Evolutionary conservation across 352 stramenopile species (phyloP), one percentile per base, ranked within the genome.

Genomic region (Globisporangium paroecandrum): DNA sequence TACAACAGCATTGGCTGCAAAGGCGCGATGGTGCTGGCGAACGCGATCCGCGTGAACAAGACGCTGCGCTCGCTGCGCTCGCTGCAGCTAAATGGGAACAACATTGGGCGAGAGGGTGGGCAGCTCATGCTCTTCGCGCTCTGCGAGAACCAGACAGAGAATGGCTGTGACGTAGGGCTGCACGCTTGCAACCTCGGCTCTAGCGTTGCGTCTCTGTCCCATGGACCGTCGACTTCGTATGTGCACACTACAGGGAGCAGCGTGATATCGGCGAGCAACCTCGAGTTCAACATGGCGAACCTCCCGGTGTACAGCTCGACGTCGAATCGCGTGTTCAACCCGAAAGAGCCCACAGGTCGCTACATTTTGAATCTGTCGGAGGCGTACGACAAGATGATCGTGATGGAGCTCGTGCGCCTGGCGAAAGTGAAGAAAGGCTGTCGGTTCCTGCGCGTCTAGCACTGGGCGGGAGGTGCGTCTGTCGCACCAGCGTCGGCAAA

Each of bases 301-400:
- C 57, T 90, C n/a, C 82, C 82, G 4, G 55, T 81, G 25, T 91
- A 88, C 63, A 71, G 68, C 6, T 72, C 69, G 0, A 77, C 72
- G 13, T 79, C 72, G 9, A 63, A 62, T 4, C 67, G 71, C 22
- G 64, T 94, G 18, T 95, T 96, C 65, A 87, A 89, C 67, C 71
- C 78, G 15, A 78, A 83, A 62, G 84, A 97, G 27, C 86, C 85
- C 20, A 86, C 84, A 0, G 86, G 88, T 1, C 71, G 81, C 22
- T 97, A 95, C 57, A 72, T 78, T 2, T 74, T 97, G 5, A 74
- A 90, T 24, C 54, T 95, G 12, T 24, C 58, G 0, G 79, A 92
- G 5, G 80, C 89, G 1, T 96, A 94, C 62, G 87, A 92, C 62
- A 81, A 82, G 68, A 94, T 90, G 78, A 89, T 96, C 54, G 71